Conservation (phyloP, 371 early-diverging fungal genomes). For the Sanchytrium tribonematis region DNA sequence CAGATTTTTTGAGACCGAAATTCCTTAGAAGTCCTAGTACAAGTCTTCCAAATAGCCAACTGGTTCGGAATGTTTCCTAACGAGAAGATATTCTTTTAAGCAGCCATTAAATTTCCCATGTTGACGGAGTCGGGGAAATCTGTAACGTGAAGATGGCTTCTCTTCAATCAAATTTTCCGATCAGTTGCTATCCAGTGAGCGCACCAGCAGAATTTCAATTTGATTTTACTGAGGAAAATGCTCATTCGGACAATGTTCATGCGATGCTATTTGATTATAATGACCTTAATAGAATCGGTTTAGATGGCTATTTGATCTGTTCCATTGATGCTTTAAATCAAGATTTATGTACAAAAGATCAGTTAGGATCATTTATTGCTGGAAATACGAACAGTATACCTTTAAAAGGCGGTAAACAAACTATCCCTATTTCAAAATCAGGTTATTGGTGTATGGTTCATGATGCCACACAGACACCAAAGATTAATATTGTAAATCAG, state of each 20-base stretch:
- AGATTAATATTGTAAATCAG: neutral
- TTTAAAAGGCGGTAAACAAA: neutral
- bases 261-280: neutral
- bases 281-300: neutral
- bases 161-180: neutral
- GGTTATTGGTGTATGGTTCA: neutral
- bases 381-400: neutral
- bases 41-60: no score
- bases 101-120: no score
- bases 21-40: neutral
- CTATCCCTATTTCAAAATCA: neutral
- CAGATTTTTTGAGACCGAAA: neutral
- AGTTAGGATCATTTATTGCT: neutral
- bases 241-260: slow-evolving; percentile 1
- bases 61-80: no score
- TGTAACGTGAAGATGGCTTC: no score
- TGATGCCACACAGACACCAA: neutral
- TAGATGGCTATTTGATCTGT: slow-evolving; percentile 1
- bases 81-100: no score
- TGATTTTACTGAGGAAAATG: neutral
- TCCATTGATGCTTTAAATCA: neutral
- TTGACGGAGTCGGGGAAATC: no score
- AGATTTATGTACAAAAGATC: neutral
- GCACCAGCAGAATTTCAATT: neutral
- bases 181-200: neutral